Conservation (phyloP, 2,329 filamentous ascomycete species). For the Colletotrichum neosansevieriae region DNA sequence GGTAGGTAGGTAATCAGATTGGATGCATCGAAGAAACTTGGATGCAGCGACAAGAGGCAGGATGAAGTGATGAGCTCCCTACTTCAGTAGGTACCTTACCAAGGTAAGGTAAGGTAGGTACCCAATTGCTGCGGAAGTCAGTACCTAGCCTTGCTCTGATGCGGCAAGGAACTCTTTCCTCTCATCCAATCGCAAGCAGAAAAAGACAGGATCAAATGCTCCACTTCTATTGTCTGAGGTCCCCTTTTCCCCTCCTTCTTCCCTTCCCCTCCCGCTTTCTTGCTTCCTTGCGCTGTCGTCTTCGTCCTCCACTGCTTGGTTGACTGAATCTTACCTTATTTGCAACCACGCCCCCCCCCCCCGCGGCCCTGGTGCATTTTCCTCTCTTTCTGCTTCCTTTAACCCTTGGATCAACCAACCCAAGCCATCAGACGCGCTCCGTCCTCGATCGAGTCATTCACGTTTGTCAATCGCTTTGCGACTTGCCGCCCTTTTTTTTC, state of each 20-base stretch:
- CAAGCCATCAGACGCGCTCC: constrained; percentile 30
- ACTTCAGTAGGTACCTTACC: too few species aligned
- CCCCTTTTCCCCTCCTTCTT: constrained; percentile 2
- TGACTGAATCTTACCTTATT: constrained; percentile 14
- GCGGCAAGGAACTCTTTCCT: constrained; percentile 19
- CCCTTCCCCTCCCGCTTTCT: background rate
- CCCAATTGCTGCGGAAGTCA: too few species aligned
- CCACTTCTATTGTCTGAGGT: constrained; percentile 13
- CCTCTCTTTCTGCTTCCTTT: constrained; percentile 22
- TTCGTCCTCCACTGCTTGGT: constrained; percentile 18
- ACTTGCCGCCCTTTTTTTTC: constrained; percentile 31
- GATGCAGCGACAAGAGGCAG: background rate
- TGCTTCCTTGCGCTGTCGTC: constrained; percentile 14
- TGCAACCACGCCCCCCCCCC: constrained; percentile 27
- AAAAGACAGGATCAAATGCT: constrained; percentile 6
- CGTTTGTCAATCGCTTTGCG: constrained; percentile 25
- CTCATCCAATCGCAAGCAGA: constrained; percentile 37
- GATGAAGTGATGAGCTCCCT: constrained; percentile 13
- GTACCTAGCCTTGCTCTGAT: background rate
- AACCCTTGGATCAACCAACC: constrained; percentile 35
- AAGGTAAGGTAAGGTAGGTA: too few species aligned
- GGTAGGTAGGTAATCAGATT: too few species aligned
- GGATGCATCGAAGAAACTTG: background rate
- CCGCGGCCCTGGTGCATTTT: background rate
- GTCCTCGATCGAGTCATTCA: constrained; percentile 39